phyloP scores from a whole-genome alignment of 768 basidiomycete species.

The Tricholoma flavovirens region DNA sequence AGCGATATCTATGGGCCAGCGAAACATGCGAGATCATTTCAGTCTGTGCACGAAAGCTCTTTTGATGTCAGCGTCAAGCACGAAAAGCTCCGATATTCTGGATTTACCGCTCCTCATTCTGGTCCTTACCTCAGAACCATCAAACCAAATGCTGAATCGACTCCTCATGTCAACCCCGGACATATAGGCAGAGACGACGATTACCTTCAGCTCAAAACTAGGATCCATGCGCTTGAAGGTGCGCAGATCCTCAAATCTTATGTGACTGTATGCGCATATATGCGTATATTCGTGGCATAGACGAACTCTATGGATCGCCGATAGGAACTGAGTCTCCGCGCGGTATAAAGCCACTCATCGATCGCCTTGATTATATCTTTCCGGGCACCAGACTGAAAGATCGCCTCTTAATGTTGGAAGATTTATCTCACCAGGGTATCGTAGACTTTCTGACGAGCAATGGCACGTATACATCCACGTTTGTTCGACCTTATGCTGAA shows the following conservation, averaged over 20 bases:
- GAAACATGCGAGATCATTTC: conserved; percentile 39
- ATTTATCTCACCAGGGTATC: conserved; percentile 37
- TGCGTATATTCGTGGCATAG: conserved; percentile 17
- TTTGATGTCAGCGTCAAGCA: conserved; percentile 37
- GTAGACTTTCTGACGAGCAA: conserved; percentile 33
- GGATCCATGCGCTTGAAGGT: conserved; percentile 31
- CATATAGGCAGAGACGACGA: neutral
- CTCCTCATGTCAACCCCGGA: neutral
- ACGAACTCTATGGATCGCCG: conserved; percentile 34
- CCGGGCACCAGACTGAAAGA: conserved; percentile 45
- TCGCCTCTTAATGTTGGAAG: conserved; percentile 26
- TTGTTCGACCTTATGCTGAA: neutral
- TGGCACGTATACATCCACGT: conserved; percentile 19
- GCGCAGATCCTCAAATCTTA: neutral
- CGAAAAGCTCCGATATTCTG: conserved; percentile 26
- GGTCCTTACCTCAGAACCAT: neutral
- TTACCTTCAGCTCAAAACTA: conserved; percentile 8
- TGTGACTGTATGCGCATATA: neutral
- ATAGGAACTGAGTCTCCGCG: conserved; percentile 37
- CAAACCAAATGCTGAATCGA: neutral
- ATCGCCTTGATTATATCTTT: conserved; percentile 35
- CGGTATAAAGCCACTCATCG: conserved; percentile 29
- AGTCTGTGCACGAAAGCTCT: conserved; percentile 37
- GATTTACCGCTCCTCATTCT: conserved; percentile 5
- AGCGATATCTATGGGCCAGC: conserved; percentile 38